phyloP scores from a whole-genome alignment of 495 filamentous ascomycete species.

The Immersiella caudata region DNA sequence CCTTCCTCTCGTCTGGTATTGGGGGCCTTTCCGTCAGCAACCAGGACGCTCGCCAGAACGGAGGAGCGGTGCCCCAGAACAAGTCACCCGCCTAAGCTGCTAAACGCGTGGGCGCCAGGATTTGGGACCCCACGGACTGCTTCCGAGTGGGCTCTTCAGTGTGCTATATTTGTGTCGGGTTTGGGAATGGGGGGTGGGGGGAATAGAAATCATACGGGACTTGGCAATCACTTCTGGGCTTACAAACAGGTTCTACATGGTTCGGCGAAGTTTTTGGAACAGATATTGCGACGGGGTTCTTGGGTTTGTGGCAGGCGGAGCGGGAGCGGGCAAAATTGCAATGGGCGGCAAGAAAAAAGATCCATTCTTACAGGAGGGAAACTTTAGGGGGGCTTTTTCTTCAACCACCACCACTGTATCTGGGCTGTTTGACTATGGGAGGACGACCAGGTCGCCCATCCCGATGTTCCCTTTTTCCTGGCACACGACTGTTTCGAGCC shows the following conservation, averaged over 20 bases:
- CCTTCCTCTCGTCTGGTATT: slow-evolving; percentile 82
- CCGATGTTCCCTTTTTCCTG: slow-evolving; percentile 7
- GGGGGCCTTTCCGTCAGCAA: slow-evolving; percentile 80
- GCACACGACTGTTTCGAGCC: slow-evolving; percentile 18
- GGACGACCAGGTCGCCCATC: slow-evolving; percentile 10
- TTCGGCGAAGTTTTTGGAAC: slow-evolving; percentile 40
- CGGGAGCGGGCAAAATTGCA: slow-evolving; percentile 38
- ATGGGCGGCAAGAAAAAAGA: slow-evolving; percentile 53
- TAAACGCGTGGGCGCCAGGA: background rate
- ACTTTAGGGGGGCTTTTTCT: slow-evolving; percentile 41
- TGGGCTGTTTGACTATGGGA: slow-evolving; percentile 31
- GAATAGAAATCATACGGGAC: slow-evolving; percentile 40
- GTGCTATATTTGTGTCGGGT: slow-evolving; percentile 31
- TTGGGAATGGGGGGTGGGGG: slow-evolving; percentile 40
- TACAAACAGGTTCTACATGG: slow-evolving; percentile 41
- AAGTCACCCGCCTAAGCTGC: slow-evolving; percentile 63
- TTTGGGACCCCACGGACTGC: background rate
- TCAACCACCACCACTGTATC: slow-evolving; percentile 35
- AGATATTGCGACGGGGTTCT: slow-evolving; percentile 28
- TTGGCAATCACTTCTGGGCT: slow-evolving; percentile 45
- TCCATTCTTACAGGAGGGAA: slow-evolving; percentile 36
- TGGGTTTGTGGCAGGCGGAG: slow-evolving; percentile 30
- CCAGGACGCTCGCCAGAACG: slow-evolving; percentile 81
- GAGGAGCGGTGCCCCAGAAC: slow-evolving; percentile 60
- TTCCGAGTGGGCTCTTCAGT: slow-evolving; percentile 25